A percentile compares a stretch with the other conserved stretches of the same genome.
Evolutionary conservation across 1,284 basidiomycete species (phyloP).

Genomic region (Rhodotorula mucilaginosa): DNA sequence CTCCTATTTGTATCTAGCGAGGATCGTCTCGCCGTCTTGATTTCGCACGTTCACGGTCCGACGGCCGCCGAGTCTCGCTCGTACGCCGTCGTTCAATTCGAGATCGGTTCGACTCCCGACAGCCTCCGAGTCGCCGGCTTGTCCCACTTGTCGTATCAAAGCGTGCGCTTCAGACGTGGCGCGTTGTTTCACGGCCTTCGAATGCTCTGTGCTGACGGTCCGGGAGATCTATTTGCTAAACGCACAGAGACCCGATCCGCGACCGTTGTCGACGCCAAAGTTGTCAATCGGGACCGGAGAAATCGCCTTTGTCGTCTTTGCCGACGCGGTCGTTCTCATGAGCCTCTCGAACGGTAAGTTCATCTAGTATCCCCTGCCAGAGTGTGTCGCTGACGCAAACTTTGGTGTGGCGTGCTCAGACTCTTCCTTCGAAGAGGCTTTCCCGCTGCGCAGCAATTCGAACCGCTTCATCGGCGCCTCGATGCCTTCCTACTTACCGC

Average conservation of each 20-base stretch:
- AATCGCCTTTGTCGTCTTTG: slow-evolving; percentile 51
- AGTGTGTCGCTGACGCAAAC: too few relatives aligned
- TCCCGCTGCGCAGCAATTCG: slow-evolving; percentile 46
- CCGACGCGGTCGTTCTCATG: slow-evolving; percentile 48
- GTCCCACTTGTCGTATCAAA: slow-evolving; percentile 45
- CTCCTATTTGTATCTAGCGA: neutral
- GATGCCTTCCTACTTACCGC: slow-evolving; percentile 30
- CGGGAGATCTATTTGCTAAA: neutral
- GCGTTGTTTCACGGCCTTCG: slow-evolving; percentile 9
- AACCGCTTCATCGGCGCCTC: slow-evolving; percentile 47
- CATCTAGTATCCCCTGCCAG: too few relatives aligned
- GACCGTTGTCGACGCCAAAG: slow-evolving; percentile 49
- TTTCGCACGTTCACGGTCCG: slow-evolving; percentile 22
- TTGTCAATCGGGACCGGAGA: slow-evolving; percentile 45
- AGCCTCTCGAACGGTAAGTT: slow-evolving; percentile 41
- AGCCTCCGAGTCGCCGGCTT: slow-evolving; percentile 37
- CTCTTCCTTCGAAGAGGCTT: slow-evolving; percentile 46
- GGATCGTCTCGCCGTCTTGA: slow-evolving; percentile 31
- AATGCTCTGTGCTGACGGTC: neutral
- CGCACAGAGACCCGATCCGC: slow-evolving; percentile 48
- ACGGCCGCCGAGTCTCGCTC: slow-evolving; percentile 22
- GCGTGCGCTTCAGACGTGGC: slow-evolving; percentile 37
- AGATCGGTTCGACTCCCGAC: slow-evolving; percentile 16
- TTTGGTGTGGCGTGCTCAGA: neutral
- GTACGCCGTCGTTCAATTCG: slow-evolving; percentile 37